Evolutionary conservation across 1,139 yeast species (phyloP).

Genomic region (Taphrina populina): DNA sequence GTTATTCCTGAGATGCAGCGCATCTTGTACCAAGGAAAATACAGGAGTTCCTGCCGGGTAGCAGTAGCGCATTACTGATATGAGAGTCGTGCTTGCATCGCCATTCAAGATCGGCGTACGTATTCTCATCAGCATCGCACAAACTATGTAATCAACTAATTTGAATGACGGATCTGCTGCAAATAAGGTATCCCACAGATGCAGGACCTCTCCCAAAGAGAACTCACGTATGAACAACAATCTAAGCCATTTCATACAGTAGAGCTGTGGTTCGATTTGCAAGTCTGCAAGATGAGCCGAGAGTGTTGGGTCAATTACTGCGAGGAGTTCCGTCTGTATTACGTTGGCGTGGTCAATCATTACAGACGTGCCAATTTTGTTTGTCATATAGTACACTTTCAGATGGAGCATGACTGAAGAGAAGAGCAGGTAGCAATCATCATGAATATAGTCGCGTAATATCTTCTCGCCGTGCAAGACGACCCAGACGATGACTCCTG

Average conservation of each 20-base stretch:
- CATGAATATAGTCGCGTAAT: slow-evolving; percentile 39
- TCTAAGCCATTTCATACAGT: slow-evolving; percentile 61
- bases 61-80: slow-evolving; percentile 44
- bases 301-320: slow-evolving; percentile 47
- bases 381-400: slow-evolving; percentile 45
- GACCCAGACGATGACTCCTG: slow-evolving; percentile 51
- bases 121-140: slow-evolving; percentile 44
- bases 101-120: slow-evolving; percentile 37
- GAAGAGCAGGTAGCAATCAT: slow-evolving; percentile 45
- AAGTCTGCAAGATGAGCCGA: slow-evolving; percentile 47
- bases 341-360: slow-evolving; percentile 31
- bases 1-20: slow-evolving; percentile 39
- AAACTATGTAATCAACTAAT: slow-evolving; percentile 46
- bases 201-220: slow-evolving; percentile 42
- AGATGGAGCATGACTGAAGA: slow-evolving; percentile 44
- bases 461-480: slow-evolving; percentile 35
- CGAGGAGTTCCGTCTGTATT: slow-evolving; percentile 47
- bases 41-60: slow-evolving; percentile 42
- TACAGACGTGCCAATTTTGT: slow-evolving; percentile 39
- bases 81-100: slow-evolving; percentile 44
- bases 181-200: slow-evolving; percentile 48
- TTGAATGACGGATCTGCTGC: slow-evolving; percentile 42
- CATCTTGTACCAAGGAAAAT: slow-evolving; percentile 42
- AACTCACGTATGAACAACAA: slow-evolving; percentile 56
- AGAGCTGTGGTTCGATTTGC: slow-evolving; percentile 58